Conservation (phyloP, 1,284 basidiomycete genomes). For the Cutaneotrichosporon sp. region DNA sequence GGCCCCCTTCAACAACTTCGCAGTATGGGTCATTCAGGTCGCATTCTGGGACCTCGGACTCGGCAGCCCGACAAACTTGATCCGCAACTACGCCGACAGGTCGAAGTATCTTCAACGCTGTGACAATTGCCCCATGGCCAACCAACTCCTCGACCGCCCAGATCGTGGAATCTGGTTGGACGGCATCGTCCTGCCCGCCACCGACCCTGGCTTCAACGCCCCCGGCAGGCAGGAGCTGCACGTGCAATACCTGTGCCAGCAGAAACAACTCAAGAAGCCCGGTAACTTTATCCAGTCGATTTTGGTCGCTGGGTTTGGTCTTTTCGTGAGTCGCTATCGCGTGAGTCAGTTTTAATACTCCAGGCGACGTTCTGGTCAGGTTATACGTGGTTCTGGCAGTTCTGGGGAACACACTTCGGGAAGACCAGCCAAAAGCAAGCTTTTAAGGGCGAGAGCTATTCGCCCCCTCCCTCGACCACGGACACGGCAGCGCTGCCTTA, state of each 20-base stretch:
- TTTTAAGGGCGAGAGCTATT: neutral
- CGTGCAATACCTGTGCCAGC: neutral
- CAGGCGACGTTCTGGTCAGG: neutral
- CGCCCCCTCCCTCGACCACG: neutral
- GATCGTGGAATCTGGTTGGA: neutral
- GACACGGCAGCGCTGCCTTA: too few relatives aligned
- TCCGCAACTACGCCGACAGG: neutral
- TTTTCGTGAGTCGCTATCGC: neutral
- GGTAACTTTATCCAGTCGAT: neutral
- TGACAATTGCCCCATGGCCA: neutral
- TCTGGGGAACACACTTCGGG: neutral
- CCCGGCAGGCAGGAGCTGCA: neutral
- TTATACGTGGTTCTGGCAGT: neutral
- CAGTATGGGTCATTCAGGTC: neutral
- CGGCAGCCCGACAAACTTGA: neutral
- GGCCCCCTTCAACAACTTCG: neutral
- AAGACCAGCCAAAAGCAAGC: neutral
- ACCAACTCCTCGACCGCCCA: neutral
- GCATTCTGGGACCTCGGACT: neutral
- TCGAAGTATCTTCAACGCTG: neutral
- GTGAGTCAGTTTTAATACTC: too few relatives aligned
- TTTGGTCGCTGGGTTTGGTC: neutral
- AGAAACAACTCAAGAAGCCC: neutral
- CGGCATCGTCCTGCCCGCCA: neutral
- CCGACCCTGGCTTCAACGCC: neutral